phyloP scores from a whole-genome alignment of 2,329 filamentous ascomycete species.

The Penicillium glabrum region DNA sequence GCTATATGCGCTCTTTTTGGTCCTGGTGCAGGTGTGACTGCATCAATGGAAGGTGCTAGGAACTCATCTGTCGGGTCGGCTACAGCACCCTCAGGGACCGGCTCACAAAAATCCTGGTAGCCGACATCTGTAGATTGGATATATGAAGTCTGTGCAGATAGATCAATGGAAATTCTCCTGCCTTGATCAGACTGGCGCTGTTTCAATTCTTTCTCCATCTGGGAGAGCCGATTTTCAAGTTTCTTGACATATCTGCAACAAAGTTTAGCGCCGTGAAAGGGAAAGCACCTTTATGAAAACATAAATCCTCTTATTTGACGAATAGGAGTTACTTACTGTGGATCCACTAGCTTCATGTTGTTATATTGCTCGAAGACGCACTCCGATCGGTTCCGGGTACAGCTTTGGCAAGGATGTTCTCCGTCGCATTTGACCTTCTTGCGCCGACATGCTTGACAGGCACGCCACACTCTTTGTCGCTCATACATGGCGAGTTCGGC shows the following conservation, averaged over 20 bases:
- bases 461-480: slow-evolving; percentile 22
- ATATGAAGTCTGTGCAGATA: not conserved
- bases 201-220: slow-evolving; percentile 7
- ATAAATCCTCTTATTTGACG: not conserved
- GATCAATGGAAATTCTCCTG: not conserved
- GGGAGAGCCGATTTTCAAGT: slow-evolving; percentile 4
- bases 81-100: not conserved
- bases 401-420: slow-evolving; percentile 21
- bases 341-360: slow-evolving; percentile 13
- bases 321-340: slow-evolving; percentile 7
- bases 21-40: not conserved
- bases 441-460: slow-evolving; percentile 23
- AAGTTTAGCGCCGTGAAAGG: not conserved
- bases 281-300: not conserved
- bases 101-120: not conserved
- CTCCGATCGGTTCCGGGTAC: slow-evolving; percentile 9
- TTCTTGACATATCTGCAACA: slow-evolving; percentile 5
- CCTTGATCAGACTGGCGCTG: not conserved
- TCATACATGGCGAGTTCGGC: slow-evolving; percentile 4
- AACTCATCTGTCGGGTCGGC: not conserved
- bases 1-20: not conserved
- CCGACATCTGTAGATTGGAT: not conserved
- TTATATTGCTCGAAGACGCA: slow-evolving; percentile 15
- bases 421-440: slow-evolving; percentile 26
- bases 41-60: not conserved